phyloP scores from a whole-genome alignment of 805 yeast genomes.

The Metschnikowia lunata region DNA sequence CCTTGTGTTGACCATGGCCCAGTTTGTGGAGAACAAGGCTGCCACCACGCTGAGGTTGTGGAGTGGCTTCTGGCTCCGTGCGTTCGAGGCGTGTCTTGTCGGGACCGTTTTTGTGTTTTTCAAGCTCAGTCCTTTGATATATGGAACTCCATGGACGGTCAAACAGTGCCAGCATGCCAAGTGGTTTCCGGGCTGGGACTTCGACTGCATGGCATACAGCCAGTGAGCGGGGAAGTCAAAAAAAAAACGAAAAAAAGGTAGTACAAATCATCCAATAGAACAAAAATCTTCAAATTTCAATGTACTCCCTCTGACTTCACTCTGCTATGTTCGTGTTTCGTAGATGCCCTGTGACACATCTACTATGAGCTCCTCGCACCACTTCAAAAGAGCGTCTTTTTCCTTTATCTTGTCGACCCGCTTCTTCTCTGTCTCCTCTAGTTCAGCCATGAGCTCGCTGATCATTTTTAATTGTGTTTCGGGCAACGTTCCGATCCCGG shows the following conservation, averaged over 20 bases:
- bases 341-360: slow-evolving; percentile 55
- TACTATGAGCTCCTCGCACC: slow-evolving; percentile 63
- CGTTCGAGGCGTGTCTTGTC: slow-evolving; percentile 18
- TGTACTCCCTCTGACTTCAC: no score
- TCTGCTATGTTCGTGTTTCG: slow-evolving; percentile 13
- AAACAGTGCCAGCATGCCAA: slow-evolving; percentile 34
- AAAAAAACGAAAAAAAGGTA: no score
- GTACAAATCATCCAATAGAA: background rate
- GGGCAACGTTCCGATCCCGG: slow-evolving; percentile 87
- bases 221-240: background rate
- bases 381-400: slow-evolving; percentile 57
- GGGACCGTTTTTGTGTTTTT: slow-evolving; percentile 24
- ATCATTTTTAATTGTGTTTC: slow-evolving; percentile 66
- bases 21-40: slow-evolving; percentile 40
- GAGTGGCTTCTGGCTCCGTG: slow-evolving; percentile 3
- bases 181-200: slow-evolving; percentile 41
- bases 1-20: slow-evolving; percentile 42
- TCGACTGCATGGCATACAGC: slow-evolving; percentile 31
- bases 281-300: background rate
- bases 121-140: slow-evolving; percentile 39
- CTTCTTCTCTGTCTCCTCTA: slow-evolving; percentile 55
- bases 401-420: slow-evolving; percentile 53
- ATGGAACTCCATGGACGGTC: slow-evolving; percentile 45
- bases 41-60: slow-evolving; percentile 27
- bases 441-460: slow-evolving; percentile 54